Conservation (phyloP, 1,284 basidiomycete genomes). For the Ganoderma lucidum region DNA sequence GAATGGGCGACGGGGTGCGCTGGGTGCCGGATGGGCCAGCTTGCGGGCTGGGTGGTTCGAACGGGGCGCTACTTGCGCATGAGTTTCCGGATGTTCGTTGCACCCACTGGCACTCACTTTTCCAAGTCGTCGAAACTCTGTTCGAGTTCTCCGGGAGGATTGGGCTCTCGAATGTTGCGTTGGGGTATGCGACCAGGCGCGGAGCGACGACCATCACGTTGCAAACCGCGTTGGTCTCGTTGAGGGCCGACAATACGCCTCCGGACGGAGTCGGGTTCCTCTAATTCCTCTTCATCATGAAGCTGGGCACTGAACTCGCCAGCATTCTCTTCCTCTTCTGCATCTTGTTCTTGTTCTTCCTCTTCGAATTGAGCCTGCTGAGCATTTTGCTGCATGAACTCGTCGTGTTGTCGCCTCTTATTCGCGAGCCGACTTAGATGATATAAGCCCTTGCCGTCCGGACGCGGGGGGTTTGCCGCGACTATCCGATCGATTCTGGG, state of each 20-base stretch:
- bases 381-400: background rate
- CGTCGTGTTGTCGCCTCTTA: background rate
- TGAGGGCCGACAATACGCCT: background rate
- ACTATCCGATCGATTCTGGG: conserved; percentile 62
- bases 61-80: background rate
- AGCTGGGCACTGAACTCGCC: background rate
- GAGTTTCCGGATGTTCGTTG: background rate
- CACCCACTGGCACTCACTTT: background rate
- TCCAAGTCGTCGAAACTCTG: background rate
- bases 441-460: conserved; percentile 35
- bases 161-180: background rate
- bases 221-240: background rate
- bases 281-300: background rate
- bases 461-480: conserved; percentile 44
- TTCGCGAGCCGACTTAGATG: conserved; percentile 22
- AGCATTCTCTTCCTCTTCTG: conserved; percentile 5
- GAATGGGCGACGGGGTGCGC: conserved; percentile 16
- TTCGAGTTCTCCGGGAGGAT: conserved; percentile 6
- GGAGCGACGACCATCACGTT: background rate
- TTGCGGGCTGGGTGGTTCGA: conserved; percentile 18
- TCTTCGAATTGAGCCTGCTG: background rate
- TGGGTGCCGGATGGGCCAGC: conserved; percentile 32
- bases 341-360: conserved; percentile 10
- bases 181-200: conserved; percentile 1
- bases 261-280: background rate